These are phyloP conservation scores for Xylaria longipes DNA, from an alignment of 495 filamentous ascomycete species.

Conservation along the genomic window DNA sequence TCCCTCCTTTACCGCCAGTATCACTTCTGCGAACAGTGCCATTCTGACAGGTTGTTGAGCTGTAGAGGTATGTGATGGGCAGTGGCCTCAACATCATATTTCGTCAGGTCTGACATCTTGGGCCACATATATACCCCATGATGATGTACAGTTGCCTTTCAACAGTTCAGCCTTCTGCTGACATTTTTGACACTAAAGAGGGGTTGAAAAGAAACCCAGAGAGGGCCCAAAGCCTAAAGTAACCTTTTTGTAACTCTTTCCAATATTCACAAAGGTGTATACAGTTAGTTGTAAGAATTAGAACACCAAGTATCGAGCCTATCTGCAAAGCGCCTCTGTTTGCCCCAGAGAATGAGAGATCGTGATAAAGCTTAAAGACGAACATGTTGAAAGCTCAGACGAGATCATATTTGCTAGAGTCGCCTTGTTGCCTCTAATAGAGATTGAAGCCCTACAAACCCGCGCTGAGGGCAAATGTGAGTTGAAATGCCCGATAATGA, in stretches of 20 bases:
- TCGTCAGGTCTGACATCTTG: background rate
- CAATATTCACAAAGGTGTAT: background rate
- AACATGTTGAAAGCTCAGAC: background rate
- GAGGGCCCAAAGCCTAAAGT: background rate
- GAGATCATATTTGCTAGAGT: background rate
- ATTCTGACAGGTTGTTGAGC: background rate
- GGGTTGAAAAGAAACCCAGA: background rate
- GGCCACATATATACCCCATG: background rate
- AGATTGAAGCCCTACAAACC: background rate
- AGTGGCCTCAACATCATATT: background rate
- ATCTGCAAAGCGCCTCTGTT: background rate
- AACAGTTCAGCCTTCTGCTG: background rate
- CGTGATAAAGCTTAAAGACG: background rate
- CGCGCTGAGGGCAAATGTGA: background rate
- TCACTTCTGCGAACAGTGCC: background rate
- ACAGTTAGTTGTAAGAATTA: background rate
- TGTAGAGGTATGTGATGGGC: background rate
- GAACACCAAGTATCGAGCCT: background rate
- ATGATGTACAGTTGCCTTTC: background rate
- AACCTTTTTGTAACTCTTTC: background rate
- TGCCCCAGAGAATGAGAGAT: background rate
- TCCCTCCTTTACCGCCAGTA: conserved; percentile 1
- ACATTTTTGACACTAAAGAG: background rate
- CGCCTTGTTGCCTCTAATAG: background rate
- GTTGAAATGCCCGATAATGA: background rate